Evolutionary conservation across 2,329 filamentous ascomycete genomes (phyloP), one percentile per base, ranked within the genome.

Genomic region (Fusarium floridanum): DNA sequence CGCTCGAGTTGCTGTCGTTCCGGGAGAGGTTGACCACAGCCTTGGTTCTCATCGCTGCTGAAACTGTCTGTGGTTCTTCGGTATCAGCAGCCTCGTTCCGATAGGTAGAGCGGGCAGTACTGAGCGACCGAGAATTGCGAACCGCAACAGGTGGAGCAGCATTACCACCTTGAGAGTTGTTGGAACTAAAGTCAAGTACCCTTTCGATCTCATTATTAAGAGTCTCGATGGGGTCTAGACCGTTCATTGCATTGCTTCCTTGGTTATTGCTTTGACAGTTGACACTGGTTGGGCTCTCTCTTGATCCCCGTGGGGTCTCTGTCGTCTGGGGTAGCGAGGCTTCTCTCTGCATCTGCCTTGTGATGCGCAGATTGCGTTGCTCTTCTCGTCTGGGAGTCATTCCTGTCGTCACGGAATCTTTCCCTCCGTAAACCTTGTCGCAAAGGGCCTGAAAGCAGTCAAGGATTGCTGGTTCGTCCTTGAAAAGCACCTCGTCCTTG

Each of bases 401-500:
- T 56, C 27, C 41, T 27, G 32, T 56, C 5, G 17, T 53, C 22
- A 22, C n/a, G 2, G 24, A 43, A 10, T 17, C 12, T 6, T 68
- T 43, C 32, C 66, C 27, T 32, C 20, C 61, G 64, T 90, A 89
- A 9, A 84, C 69, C 7, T 81, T 79, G 34, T 79, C 75, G 24
- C 87, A 88, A 20, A 90, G 78, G 1, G 72, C 72, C 37, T 84
- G 84, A 60, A 91, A 90, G 20, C 85, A 80, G n/a, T 83, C 75
- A 2, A 89, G 72, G 0, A 90, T 53, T 3, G 63, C 59, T 3
- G 80, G 57, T 71, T 91, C 88, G 61, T 94, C 84, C 6, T 84
- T 85, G 77, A 95, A 95, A 1, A 94, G 77, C 2, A 95, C 87
- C 76, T 94, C 90, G 66, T 94, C 90, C 79, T 95, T 95, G 5